Conservation (phyloP, 1,139 yeast species). For the Saccharomyces hybrid region DNA sequence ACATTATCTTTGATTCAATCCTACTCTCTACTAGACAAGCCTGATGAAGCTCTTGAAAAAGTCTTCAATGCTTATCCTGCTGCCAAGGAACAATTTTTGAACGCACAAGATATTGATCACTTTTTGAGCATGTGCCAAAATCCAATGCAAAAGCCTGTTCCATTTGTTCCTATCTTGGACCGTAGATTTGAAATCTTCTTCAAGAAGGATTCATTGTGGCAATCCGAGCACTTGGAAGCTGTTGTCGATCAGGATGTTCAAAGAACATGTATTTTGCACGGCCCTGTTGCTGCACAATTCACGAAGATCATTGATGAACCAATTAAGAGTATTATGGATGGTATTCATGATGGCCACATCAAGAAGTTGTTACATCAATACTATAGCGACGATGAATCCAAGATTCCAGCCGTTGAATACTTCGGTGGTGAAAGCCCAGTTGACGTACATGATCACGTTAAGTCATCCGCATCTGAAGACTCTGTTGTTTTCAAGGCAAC, state of each 20-base stretch:
- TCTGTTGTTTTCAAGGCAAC: conserved; percentile 44
- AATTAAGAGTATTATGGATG: conserved; percentile 79
- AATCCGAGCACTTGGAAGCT: conserved; percentile 92
- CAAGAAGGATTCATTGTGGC: conserved; percentile 98
- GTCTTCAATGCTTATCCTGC: conserved; percentile 64
- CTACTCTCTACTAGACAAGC: conserved; percentile 59
- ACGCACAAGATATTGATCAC: conserved; percentile 92
- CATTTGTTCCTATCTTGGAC: conserved; percentile 91
- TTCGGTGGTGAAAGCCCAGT: conserved; percentile 63
- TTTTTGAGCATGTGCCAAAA: conserved; percentile 78
- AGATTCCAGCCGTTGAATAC: conserved; percentile 82
- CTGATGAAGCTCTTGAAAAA: conserved; percentile 50
- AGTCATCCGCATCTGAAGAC: conserved; percentile 28
- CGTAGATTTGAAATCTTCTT: conserved; percentile 92
- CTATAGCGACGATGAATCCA: conserved; percentile 60
- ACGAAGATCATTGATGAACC: conserved; percentile 87
- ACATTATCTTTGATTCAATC: conserved; percentile 67
- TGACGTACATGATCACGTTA: conserved; percentile 34
- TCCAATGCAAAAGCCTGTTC: conserved; percentile 93
- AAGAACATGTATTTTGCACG: conserved; percentile 95
- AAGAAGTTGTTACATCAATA: conserved; percentile 56
- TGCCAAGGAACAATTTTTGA: conserved; percentile 74
- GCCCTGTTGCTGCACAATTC: conserved; percentile 96
- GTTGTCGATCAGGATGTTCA: conserved; percentile 94
- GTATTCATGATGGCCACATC: conserved; percentile 86